These are phyloP conservation scores for Dryadomyces quercivorus DNA, from an alignment of 2,329 filamentous ascomycete genomes.

Conservation along the genomic window DNA sequence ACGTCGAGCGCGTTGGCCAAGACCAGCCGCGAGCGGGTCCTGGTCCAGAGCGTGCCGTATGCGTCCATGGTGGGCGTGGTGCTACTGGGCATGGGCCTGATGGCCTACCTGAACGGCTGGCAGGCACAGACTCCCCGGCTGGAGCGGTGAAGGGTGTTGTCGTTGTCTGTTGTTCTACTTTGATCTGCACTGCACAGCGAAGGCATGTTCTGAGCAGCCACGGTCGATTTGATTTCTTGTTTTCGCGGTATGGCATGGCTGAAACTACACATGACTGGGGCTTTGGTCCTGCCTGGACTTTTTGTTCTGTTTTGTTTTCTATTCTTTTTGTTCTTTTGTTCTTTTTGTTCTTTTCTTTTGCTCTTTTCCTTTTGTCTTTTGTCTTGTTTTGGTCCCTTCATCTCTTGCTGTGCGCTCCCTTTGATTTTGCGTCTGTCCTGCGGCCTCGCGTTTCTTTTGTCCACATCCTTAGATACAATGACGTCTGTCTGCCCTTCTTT, in stretches of 20 bases:
- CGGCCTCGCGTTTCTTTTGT: neutral
- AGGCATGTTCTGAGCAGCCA: neutral
- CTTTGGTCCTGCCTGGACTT: no score
- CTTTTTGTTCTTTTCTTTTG: neutral
- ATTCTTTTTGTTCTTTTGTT: neutral
- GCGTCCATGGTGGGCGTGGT: slow-evolving; percentile 76
- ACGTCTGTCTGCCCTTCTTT: neutral
- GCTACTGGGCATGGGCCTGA: slow-evolving; percentile 66
- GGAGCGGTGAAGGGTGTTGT: slow-evolving; percentile 17
- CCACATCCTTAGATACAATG: neutral
- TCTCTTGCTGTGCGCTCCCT: neutral
- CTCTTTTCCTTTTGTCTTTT: neutral
- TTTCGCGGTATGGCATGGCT: no score
- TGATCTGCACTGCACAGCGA: neutral
- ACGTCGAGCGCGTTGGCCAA: slow-evolving; percentile 18
- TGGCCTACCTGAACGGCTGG: slow-evolving; percentile 82
- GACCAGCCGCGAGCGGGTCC: slow-evolving; percentile 28
- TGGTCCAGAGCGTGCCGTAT: slow-evolving; percentile 55
- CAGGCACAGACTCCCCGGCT: slow-evolving; percentile 33
- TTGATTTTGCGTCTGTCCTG: neutral
- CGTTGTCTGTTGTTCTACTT: neutral
- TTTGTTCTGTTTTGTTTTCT: neutral
- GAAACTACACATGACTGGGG: no score
- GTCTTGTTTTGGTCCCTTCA: neutral
- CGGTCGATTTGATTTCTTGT: no score